These are phyloP conservation scores for Piedraia hortae DNA, from an alignment of 2,329 filamentous ascomycete species.

Conservation along the genomic window DNA sequence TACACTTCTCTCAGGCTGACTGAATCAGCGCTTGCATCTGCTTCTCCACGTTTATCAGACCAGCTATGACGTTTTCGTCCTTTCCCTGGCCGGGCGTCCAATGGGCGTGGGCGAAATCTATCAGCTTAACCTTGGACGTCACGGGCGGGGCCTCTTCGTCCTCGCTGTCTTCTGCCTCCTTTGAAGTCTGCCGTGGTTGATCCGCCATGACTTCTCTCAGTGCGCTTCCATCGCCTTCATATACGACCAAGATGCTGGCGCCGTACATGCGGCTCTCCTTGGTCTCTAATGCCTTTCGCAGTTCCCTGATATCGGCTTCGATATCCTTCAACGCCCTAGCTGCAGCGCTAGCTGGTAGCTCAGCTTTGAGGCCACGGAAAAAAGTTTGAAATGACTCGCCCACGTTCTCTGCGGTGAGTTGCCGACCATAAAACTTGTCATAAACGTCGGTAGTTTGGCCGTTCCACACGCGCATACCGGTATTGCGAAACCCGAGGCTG, in stretches of 20 bases:
- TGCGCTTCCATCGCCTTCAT: conserved; percentile 32
- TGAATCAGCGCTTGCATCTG: conserved; percentile 11
- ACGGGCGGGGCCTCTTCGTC: conserved; percentile 27
- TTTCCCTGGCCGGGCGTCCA: conserved; percentile 61
- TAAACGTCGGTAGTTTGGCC: conserved; percentile 26
- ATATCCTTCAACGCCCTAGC: conserved; percentile 19
- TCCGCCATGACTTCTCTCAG: conserved; percentile 22
- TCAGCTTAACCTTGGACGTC: conserved; percentile 59
- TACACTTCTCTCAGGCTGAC: too few relatives aligned
- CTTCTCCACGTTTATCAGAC: conserved; percentile 20
- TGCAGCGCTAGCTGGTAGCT: conserved; percentile 14
- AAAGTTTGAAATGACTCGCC: conserved; percentile 30
- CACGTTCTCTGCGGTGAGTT: conserved; percentile 27
- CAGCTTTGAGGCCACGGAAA: conserved; percentile 17
- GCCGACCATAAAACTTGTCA: conserved; percentile 38
- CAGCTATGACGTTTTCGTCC: conserved; percentile 67
- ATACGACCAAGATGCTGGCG: conserved; percentile 35
- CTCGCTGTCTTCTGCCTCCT: conserved; percentile 18
- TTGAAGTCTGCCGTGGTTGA: conserved; percentile 17
- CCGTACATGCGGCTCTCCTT: conserved; percentile 42
- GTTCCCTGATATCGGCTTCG: conserved; percentile 13
- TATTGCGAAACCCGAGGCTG: conserved; percentile 33
- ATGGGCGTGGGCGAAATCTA: conserved; percentile 83
- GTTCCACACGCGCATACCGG: conserved; percentile 34
- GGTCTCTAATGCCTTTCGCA: conserved; percentile 28